Evolutionary conservation across 2,329 filamentous ascomycete species (phyloP).

Genomic region (Fusarium sp.): DNA sequence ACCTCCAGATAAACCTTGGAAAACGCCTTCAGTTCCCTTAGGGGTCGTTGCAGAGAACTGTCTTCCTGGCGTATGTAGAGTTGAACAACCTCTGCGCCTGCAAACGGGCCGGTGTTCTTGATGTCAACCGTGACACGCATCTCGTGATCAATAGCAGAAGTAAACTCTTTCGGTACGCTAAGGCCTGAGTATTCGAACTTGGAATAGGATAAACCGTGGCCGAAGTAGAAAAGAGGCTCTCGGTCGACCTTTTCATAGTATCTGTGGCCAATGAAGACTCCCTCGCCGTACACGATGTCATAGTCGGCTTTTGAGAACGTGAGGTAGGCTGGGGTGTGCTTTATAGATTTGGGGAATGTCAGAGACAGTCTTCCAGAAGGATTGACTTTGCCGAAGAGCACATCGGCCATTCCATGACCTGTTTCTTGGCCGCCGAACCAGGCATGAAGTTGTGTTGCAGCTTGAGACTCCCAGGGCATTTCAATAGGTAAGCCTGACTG

Average conservation of each 20-base stretch:
- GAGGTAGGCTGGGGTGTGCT: constrained; percentile 77
- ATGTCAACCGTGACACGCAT: constrained; percentile 33
- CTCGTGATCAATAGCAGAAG: not conserved
- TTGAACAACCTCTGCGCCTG: constrained; percentile 36
- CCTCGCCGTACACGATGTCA: constrained; percentile 77
- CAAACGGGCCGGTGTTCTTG: constrained; percentile 16
- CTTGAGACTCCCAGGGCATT: constrained; percentile 49
- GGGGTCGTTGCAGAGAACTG: constrained; percentile 29
- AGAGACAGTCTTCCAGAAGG: constrained; percentile 71
- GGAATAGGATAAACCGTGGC: constrained; percentile 78
- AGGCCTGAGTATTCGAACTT: constrained; percentile 66
- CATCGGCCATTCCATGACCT: constrained; percentile 46
- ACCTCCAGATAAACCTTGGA: constrained; percentile 8
- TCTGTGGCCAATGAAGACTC: constrained; percentile 78
- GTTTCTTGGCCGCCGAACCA: constrained; percentile 48
- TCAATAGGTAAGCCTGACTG: constrained; percentile 64
- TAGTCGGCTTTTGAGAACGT: constrained; percentile 75
- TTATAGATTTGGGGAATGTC: constrained; percentile 71
- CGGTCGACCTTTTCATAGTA: constrained; percentile 68
- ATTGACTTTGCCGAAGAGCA: constrained; percentile 43
- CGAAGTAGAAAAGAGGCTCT: constrained; percentile 73
- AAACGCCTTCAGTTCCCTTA: constrained; percentile 35
- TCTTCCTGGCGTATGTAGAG: constrained; percentile 30
- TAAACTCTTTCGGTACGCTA: constrained; percentile 3
- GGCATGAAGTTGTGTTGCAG: constrained; percentile 52